A percentile compares a stretch with the other conserved stretches of the same genome.
phyloP scores from a whole-genome alignment of 148 eudicot genomes.

The Salicornia ramosissima region DNA sequence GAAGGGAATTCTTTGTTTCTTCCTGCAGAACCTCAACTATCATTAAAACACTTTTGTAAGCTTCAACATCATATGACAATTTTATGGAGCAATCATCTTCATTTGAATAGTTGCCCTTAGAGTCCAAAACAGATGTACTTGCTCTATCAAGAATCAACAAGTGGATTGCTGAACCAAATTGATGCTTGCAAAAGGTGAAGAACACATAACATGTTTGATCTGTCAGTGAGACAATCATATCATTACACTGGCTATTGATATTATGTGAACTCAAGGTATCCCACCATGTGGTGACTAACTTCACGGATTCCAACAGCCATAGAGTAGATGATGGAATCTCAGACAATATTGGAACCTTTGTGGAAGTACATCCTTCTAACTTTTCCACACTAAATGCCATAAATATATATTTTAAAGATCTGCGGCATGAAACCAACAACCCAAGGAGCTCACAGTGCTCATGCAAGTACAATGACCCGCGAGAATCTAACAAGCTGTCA shows the following conservation, averaged over 20 bases:
- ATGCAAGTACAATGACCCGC: constrained; percentile 21
- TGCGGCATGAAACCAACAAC: constrained; percentile 69
- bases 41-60: constrained; percentile 32
- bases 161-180: constrained; percentile 33
- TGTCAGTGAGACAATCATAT: constrained; percentile 52
- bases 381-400: constrained; percentile 46
- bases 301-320: constrained; percentile 69
- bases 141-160: constrained; percentile 19
- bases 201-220: constrained; percentile 75
- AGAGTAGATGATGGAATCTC: constrained; percentile 40
- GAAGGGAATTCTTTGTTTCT: constrained; percentile 27
- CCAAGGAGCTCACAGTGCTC: constrained; percentile 40
- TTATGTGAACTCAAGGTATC: constrained; percentile 33
- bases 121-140: constrained; percentile 12
- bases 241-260: constrained; percentile 29
- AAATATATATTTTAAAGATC: constrained; percentile 46
- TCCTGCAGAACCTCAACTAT: constrained; percentile 49
- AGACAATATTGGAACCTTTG: constrained; percentile 28
- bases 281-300: constrained; percentile 33
- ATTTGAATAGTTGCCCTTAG: constrained; percentile 12
- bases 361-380: constrained; percentile 31
- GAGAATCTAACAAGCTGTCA: constrained; percentile 42
- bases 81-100: constrained; percentile 19
- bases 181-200: constrained; percentile 48
- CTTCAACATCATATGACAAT: constrained; percentile 26